Conservation (phyloP, 192 early-diverging fungal genomes). For the Umbelopsis isabellina region DNA sequence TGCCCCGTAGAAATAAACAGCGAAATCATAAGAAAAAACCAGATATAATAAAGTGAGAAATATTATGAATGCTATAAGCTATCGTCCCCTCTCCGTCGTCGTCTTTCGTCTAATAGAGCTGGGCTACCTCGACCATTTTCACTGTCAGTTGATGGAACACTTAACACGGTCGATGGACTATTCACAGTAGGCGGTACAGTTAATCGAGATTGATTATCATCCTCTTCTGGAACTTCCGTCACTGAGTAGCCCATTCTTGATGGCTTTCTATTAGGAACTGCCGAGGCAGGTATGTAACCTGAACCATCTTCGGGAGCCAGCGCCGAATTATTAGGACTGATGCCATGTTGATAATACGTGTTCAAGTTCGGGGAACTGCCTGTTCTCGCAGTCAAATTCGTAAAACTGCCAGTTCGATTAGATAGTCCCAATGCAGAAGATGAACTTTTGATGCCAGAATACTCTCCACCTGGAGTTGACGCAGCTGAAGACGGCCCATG, state of each 20-base stretch:
- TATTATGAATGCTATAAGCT: neutral
- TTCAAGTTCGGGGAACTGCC: slow-evolving; percentile 31
- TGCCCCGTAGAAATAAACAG: too few relatives aligned
- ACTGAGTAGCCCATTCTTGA: slow-evolving; percentile 13
- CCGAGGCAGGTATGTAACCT: neutral
- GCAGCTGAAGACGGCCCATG: neutral
- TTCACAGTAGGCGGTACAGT: neutral
- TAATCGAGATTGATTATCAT: neutral
- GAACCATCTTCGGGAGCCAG: neutral
- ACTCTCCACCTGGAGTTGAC: slow-evolving; percentile 10
- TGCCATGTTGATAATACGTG: slow-evolving; percentile 2
- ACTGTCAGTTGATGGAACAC: neutral
- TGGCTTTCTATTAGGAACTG: neutral
- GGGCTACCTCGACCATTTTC: neutral
- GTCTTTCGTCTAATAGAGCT: neutral
- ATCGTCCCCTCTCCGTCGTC: neutral
- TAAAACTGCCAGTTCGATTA: slow-evolving; percentile 27
- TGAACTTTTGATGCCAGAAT: slow-evolving; percentile 24
- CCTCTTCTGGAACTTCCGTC: slow-evolving; percentile 1
- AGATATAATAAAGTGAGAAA: neutral
- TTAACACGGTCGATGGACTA: neutral
- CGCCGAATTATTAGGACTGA: neutral
- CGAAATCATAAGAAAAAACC: neutral
- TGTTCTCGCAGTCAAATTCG: slow-evolving; percentile 29
- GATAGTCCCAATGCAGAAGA: slow-evolving; percentile 30